Evolutionary conservation across 192 early-diverging fungal species (phyloP).

Genomic region (Entophlyctis helioformis): DNA sequence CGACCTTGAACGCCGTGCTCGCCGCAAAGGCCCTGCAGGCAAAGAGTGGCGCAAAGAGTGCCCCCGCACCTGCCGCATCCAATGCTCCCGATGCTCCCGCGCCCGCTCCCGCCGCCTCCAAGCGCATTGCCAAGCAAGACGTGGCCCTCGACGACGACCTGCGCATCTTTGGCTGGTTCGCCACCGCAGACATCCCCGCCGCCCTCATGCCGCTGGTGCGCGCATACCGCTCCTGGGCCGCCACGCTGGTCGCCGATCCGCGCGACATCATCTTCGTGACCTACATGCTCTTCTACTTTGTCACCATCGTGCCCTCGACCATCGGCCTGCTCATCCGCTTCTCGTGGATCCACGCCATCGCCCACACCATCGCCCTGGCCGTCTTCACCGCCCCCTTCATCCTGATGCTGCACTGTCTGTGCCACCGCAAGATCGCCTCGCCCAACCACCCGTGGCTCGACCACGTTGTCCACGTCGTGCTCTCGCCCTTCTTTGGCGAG

Average conservation of each 20-base stretch:
- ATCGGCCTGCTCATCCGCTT: slow-evolving; percentile 14
- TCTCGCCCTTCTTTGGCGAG: slow-evolving; percentile 19
- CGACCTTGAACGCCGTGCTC: too few species aligned
- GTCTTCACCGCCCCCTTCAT: slow-evolving; percentile 10
- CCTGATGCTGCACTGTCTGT: slow-evolving; percentile 18
- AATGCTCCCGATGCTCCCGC: slow-evolving; percentile 2
- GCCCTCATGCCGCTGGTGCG: not conserved
- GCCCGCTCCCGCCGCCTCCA: not conserved
- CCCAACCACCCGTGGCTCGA: slow-evolving; percentile 3
- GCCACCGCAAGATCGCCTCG: slow-evolving; percentile 8
- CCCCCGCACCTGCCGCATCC: too few species aligned
- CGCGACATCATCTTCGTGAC: slow-evolving; percentile 9
- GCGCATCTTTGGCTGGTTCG: slow-evolving; percentile 7
- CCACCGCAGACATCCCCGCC: not conserved
- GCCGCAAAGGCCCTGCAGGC: too few species aligned
- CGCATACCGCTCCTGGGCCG: not conserved
- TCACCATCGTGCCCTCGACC: slow-evolving; percentile 19
- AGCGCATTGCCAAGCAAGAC: not conserved
- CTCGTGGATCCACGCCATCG: slow-evolving; percentile 12
- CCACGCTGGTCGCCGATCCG: slow-evolving; percentile 1
- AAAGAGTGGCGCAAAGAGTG: too few species aligned
- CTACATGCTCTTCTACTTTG: slow-evolving; percentile 1
- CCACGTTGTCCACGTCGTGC: slow-evolving; percentile 9
- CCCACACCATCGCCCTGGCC: slow-evolving; percentile 12
- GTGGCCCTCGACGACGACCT: not conserved